phyloP scores from a whole-genome alignment of 208 protist species.

The Trypanosoma brucei region DNA sequence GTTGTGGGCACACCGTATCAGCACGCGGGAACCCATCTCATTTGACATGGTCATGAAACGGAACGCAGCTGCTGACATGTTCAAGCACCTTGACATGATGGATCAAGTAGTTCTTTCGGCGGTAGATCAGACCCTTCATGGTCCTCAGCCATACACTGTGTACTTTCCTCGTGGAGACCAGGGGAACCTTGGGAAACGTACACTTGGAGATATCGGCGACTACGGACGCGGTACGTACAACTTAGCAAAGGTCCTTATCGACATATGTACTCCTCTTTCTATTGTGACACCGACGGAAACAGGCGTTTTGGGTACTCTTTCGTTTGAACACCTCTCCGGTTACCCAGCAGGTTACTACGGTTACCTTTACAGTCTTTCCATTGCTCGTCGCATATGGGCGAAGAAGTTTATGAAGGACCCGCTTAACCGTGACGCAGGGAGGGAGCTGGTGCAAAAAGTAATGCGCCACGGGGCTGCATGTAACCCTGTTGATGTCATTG shows the following conservation, averaged over 20 bases:
- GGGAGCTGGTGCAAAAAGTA: slow-evolving; percentile 79
- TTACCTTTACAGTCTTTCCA: slow-evolving; percentile 89
- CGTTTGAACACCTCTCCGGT: slow-evolving; percentile 86
- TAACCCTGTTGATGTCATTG: slow-evolving; percentile 70
- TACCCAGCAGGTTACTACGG: slow-evolving; percentile 92
- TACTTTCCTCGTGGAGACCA: slow-evolving; percentile 78
- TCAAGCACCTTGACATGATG: slow-evolving; percentile 83
- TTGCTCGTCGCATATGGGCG: slow-evolving; percentile 86
- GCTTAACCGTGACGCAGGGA: slow-evolving; percentile 78
- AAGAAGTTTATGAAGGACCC: slow-evolving; percentile 87
- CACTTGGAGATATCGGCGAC: slow-evolving; percentile 67
- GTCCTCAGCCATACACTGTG: slow-evolving; percentile 81
- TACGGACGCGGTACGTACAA: slow-evolving; percentile 76
- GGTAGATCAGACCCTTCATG: slow-evolving; percentile 86
- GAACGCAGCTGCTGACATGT: slow-evolving; percentile 82
- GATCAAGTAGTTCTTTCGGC: slow-evolving; percentile 86
- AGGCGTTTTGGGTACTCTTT: slow-evolving; percentile 70
- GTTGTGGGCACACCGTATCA: slow-evolving; percentile 84
- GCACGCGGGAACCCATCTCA: slow-evolving; percentile 86
- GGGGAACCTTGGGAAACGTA: slow-evolving; percentile 73
- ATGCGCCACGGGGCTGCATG: slow-evolving; percentile 84
- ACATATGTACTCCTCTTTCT: slow-evolving; percentile 75
- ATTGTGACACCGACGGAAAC: slow-evolving; percentile 65
- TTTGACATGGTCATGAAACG: slow-evolving; percentile 84
- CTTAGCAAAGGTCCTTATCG: slow-evolving; percentile 72